These are phyloP conservation scores for Tricholoma furcatifolium DNA, from an alignment of 768 basidiomycete genomes.

Conservation along the genomic window DNA sequence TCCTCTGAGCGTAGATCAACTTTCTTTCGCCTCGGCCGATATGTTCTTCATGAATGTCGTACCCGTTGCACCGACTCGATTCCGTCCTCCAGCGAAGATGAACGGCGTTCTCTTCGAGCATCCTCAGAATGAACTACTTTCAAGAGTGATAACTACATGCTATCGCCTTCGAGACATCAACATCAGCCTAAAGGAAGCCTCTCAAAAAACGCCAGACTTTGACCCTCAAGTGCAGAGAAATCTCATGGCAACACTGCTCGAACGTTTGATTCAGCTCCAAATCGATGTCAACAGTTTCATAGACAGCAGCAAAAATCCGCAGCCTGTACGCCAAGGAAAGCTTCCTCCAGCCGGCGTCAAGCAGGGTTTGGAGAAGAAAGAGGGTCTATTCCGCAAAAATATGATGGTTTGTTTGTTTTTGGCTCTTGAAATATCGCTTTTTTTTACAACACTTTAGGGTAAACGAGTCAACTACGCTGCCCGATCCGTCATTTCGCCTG, in stretches of 20 bases:
- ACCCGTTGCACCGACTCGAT: slow-evolving; percentile 90
- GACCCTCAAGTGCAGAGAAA: slow-evolving; percentile 52
- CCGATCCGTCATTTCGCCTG: slow-evolving; percentile 99
- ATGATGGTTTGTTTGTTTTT: slow-evolving; percentile 81
- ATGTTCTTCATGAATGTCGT: slow-evolving; percentile 97
- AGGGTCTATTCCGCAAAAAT: slow-evolving; percentile 95
- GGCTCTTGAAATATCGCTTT: not conserved
- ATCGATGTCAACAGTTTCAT: slow-evolving; percentile 96
- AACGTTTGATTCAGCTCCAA: slow-evolving; percentile 86
- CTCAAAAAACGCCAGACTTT: slow-evolving; percentile 52
- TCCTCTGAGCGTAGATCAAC: slow-evolving; percentile 51
- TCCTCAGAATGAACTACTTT: slow-evolving; percentile 88
- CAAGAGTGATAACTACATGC: slow-evolving; percentile 76
- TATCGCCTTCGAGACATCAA: slow-evolving; percentile 81
- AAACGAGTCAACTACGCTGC: slow-evolving; percentile 99
- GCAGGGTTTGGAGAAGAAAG: slow-evolving; percentile 97
- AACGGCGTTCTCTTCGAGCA: slow-evolving; percentile 94
- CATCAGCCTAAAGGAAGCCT: slow-evolving; percentile 56
- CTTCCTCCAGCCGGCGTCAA: slow-evolving; percentile 92
- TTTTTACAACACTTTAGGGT: slow-evolving; percentile 51
- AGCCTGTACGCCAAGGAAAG: slow-evolving; percentile 81
- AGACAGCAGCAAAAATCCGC: slow-evolving; percentile 94
- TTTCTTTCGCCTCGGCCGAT: slow-evolving; percentile 78
- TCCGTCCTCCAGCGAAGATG: slow-evolving; percentile 91
- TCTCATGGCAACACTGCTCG: slow-evolving; percentile 69